phyloP scores from a whole-genome alignment of 306 rosid genomes.

The Trifolium subterraneum region DNA sequence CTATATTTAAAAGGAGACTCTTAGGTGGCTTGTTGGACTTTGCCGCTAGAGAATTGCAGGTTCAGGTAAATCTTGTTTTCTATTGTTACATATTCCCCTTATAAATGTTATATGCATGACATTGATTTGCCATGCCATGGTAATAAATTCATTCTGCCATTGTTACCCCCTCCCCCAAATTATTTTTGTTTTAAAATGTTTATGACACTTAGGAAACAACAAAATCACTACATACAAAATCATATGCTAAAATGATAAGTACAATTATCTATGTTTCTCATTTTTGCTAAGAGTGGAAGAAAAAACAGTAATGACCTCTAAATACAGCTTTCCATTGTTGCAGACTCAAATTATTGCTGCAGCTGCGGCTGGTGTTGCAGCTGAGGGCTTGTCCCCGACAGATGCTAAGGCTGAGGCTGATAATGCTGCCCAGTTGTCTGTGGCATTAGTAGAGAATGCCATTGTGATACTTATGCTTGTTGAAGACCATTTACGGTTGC shows the following conservation, averaged over 20 bases:
- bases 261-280: constrained; percentile 25
- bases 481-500: constrained; percentile 97
- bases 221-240: constrained; percentile 26
- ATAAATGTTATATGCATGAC: constrained; percentile 11
- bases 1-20: constrained; percentile 94
- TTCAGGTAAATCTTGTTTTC: constrained; percentile 71
- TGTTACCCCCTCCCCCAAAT: neutral
- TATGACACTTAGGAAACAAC: constrained; percentile 6
- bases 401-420: constrained; percentile 94
- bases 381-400: constrained; percentile 84
- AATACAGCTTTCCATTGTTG: constrained; percentile 55
- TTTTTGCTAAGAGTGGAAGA: constrained; percentile 36
- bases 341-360: constrained; percentile 99
- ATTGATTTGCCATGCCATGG: constrained; percentile 22
- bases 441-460: constrained; percentile 97
- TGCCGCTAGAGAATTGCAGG: constrained; percentile 94
- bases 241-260: constrained; percentile 21
- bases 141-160: constrained; percentile 22
- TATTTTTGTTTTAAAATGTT: constrained; percentile 28
- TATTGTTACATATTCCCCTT: constrained; percentile 26
- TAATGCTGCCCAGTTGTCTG: constrained; percentile 96
- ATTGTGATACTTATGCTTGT: constrained; percentile 98
- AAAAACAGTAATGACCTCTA: constrained; percentile 45
- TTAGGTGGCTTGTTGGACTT: constrained; percentile 91
- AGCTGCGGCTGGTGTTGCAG: constrained; percentile 97